Conservation (phyloP, 345 rosid genomes). For the Camelina sativa region DNA sequence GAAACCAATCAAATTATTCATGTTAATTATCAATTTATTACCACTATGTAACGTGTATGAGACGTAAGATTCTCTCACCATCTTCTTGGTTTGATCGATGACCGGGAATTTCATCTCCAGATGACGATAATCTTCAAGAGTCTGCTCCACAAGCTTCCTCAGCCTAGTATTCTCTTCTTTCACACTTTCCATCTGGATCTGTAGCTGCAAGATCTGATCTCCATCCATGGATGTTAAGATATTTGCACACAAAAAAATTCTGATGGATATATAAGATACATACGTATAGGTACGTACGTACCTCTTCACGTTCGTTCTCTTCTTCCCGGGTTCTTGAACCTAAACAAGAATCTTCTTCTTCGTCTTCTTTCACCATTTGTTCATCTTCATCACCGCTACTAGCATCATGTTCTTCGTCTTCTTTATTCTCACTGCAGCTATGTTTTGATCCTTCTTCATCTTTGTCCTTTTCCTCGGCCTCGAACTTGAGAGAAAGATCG, state of each 20-base stretch:
- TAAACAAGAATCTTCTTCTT: slow-evolving; percentile 25
- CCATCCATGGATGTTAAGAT: slow-evolving; percentile 28
- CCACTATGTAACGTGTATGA: slow-evolving; percentile 2
- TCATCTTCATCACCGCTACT: slow-evolving; percentile 25
- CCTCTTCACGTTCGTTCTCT: slow-evolving; percentile 45
- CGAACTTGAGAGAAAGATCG: slow-evolving; percentile 42
- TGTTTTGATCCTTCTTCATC: slow-evolving; percentile 32
- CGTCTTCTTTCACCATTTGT: slow-evolving; percentile 14
- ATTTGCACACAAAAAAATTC: background rate
- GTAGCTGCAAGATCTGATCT: slow-evolving; percentile 42
- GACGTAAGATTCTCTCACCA: slow-evolving; percentile 29
- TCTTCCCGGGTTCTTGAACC: slow-evolving; percentile 30
- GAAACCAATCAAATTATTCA: slow-evolving; percentile 1
- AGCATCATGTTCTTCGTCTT: slow-evolving; percentile 16
- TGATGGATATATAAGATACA: background rate
- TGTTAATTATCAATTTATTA: background rate
- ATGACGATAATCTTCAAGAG: slow-evolving; percentile 42
- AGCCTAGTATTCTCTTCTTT: slow-evolving; percentile 43
- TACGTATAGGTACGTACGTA: background rate
- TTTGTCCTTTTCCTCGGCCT: slow-evolving; percentile 21
- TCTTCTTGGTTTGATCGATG: slow-evolving; percentile 28
- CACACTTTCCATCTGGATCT: slow-evolving; percentile 44
- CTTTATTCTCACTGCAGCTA: slow-evolving; percentile 18
- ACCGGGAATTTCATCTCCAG: slow-evolving; percentile 46
- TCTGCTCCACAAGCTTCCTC: slow-evolving; percentile 45